These are phyloP conservation scores for Aphanomyces euteiches DNA, from an alignment of 352 stramenopile genomes.

Conservation along the genomic window DNA sequence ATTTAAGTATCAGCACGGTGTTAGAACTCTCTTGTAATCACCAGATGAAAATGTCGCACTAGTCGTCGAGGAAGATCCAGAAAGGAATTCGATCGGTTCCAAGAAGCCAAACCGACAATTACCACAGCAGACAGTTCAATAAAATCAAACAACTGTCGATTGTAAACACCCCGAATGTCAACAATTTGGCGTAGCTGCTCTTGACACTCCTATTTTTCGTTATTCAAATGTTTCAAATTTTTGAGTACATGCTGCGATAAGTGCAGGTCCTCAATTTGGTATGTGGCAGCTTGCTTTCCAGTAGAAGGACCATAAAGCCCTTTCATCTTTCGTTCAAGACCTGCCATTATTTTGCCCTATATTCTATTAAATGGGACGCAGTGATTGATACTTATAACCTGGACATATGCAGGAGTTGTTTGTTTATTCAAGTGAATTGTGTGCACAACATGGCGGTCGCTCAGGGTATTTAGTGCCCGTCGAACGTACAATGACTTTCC, in stretches of 20 bases:
- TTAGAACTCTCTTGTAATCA: slow-evolving; percentile 25
- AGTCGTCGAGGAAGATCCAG: slow-evolving; percentile 39
- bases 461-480: slow-evolving; percentile 40
- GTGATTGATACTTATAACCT: slow-evolving; percentile 7
- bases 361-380: background rate
- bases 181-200: slow-evolving; percentile 64
- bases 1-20: background rate
- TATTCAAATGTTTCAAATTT: background rate
- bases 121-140: slow-evolving; percentile 3
- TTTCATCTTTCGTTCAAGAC: slow-evolving; percentile 45
- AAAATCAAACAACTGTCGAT: slow-evolving; percentile 21
- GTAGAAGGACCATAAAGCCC: slow-evolving; percentile 50
- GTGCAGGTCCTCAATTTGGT: slow-evolving; percentile 25
- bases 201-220: slow-evolving; percentile 31
- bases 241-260: slow-evolving; percentile 2
- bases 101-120: slow-evolving; percentile 7
- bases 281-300: slow-evolving; percentile 38
- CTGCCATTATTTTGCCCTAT: slow-evolving; percentile 13
- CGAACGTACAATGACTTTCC: slow-evolving; percentile 53
- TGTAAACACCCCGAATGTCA: slow-evolving; percentile 41
- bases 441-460: slow-evolving; percentile 39
- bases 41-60: slow-evolving; percentile 62
- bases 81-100: background rate
- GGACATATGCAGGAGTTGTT: slow-evolving; percentile 20
- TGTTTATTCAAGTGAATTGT: slow-evolving; percentile 39